These are phyloP conservation scores for Panus rudis DNA, from an alignment of 768 basidiomycete species.

Conservation along the genomic window DNA sequence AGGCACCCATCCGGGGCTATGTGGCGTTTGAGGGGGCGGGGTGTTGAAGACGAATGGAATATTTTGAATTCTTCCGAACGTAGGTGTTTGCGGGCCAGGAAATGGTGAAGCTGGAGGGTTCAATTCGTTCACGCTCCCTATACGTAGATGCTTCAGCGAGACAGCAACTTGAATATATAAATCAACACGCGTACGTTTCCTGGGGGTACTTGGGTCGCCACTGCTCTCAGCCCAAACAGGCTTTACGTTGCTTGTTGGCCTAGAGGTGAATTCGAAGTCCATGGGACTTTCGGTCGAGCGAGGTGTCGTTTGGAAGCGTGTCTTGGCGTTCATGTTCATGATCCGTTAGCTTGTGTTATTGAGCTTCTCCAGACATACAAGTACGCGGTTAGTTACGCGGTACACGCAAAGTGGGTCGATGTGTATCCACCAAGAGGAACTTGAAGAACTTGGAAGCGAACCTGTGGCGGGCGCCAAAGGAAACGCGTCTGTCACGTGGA, in stretches of 20 bases:
- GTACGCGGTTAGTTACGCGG: too few species aligned
- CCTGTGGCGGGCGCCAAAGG: neutral
- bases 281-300: conserved; percentile 77
- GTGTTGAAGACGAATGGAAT: conserved; percentile 70
- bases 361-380: too few species aligned
- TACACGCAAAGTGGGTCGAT: too few species aligned
- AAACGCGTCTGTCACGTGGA: conserved; percentile 23
- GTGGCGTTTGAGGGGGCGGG: conserved; percentile 35
- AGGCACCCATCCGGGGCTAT: conserved; percentile 59
- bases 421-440: neutral
- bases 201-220: conserved; percentile 47
- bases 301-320: too few species aligned
- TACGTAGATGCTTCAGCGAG: conserved; percentile 21
- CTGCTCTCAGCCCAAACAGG: conserved; percentile 48
- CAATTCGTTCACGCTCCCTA: conserved; percentile 41
- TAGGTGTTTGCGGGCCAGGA: conserved; percentile 27
- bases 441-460: neutral
- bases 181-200: conserved; percentile 52
- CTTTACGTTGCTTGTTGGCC: conserved; percentile 42
- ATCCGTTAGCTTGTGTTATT: too few species aligned
- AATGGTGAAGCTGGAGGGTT: conserved; percentile 28
- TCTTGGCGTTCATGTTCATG: too few species aligned
- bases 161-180: neutral
- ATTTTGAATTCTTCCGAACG: conserved; percentile 41
- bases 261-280: conserved; percentile 83